Base-by-base conservation (phyloP, 164 flowering plant species). In the Umbilicus rupestris region DNA sequence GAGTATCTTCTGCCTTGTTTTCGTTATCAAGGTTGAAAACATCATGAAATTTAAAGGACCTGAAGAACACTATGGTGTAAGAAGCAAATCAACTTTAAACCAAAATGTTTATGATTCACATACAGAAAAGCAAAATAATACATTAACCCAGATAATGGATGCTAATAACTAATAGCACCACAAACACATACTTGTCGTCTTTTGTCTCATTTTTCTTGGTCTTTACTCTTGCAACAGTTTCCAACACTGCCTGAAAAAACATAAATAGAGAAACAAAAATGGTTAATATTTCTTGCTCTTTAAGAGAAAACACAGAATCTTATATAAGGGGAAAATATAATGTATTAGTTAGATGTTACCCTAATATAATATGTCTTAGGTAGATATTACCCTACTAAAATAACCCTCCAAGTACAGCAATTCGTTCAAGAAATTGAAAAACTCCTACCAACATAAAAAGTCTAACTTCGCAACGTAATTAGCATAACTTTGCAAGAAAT, bases 181-280 rank as follows among this genome's bases (percentile, higher is more conserved):
- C 58, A 76, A 71, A 68, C 35, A 70, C 73, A 62, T 89, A 89
- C 96, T 89, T 89, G 65, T 86, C 96, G 80, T 86, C 92, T 66
- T 89, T 87, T 26, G 96, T 85, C 30, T 92, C 97, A 82, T 92
- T 92, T 81, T 89, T 92, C 86, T 89, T 91, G 71, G 87, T 12
- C 81, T 81, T 92, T 44, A 89, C 90, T 82, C 97, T 85, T 52
- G 97, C 97, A 66, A 92, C 97, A 66, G 97, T 92, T 79, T 92
- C 97, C 84, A 92, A 67, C 72, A 84, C 89, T 26, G 97, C 97
- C 97, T 92, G 86, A 75, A 49, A 64, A 76, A 72, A 64, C 65
- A 76, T 50, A 70, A 42, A 75, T 47, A 60, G 44, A 65, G 66
- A 60, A 45, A 63, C 24, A 22, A 0, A 7, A 19, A 24, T 74